Evolutionary conservation across 441 rosid genomes (phyloP).

Genomic region (Populus trichocarpa): DNA sequence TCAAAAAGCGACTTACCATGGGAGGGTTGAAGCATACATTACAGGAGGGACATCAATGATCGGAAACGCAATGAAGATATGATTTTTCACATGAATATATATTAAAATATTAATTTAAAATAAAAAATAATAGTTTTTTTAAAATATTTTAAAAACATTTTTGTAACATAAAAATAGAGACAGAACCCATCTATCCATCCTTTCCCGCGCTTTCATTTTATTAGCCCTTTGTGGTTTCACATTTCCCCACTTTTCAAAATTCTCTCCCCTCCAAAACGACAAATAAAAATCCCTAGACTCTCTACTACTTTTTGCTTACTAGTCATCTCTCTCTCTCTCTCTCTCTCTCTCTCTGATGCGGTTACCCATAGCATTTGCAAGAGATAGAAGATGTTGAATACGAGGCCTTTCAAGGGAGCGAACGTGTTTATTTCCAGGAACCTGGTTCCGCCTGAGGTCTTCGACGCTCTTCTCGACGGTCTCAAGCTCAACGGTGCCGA

Average conservation of each 20-base stretch:
- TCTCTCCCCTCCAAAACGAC: neutral
- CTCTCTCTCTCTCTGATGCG: neutral
- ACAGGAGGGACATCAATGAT: too few relatives aligned
- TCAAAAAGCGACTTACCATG: too few relatives aligned
- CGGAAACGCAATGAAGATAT: too few relatives aligned
- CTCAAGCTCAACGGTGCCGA: conserved; percentile 85
- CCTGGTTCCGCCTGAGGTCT: conserved; percentile 87
- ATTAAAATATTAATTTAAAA: too few relatives aligned
- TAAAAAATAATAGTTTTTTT: too few relatives aligned
- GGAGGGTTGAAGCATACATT: too few relatives aligned
- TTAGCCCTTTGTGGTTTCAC: neutral
- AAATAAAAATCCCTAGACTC: neutral
- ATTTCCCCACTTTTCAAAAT: neutral
- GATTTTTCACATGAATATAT: too few relatives aligned
- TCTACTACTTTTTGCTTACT: neutral
- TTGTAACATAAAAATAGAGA: too few relatives aligned
- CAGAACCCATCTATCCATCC: neutral
- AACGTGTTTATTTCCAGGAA: conserved; percentile 85
- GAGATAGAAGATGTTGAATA: conserved; percentile 39
- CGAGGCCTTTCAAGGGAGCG: conserved; percentile 65
- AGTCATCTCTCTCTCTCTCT: neutral
- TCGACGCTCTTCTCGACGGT: conserved; percentile 82
- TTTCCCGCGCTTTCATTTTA: neutral
- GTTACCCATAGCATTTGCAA: neutral
- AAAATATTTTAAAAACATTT: too few relatives aligned